Conservation (phyloP, 345 rosid genomes). For the Populus alba region DNA sequence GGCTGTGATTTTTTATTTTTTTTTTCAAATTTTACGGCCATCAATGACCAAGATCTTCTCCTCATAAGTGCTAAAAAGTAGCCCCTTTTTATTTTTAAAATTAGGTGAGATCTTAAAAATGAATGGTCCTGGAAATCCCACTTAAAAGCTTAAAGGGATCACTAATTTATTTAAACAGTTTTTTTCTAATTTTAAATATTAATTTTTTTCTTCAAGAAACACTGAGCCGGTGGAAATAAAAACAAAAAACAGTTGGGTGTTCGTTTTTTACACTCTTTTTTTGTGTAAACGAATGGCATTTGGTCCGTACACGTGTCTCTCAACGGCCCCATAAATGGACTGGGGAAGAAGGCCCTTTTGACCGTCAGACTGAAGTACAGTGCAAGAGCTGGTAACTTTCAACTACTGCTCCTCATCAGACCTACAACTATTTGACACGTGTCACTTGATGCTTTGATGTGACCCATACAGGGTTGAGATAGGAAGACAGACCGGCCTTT, state of each 20-base stretch:
- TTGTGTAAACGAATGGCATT: not conserved
- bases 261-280: conserved; percentile 6
- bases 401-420: not conserved
- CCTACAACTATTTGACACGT: not conserved
- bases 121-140: not conserved
- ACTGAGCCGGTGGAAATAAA: conserved; percentile 8
- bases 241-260: conserved; percentile 25
- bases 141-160: not conserved
- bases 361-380: not conserved
- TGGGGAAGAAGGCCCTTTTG: conserved; percentile 2
- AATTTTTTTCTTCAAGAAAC: no score
- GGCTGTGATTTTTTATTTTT: not conserved
- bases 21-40: not conserved
- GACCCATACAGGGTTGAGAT: not conserved
- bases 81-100: no score
- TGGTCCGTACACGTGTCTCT: conserved; percentile 18
- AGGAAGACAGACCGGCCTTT: not conserved
- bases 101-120: not conserved
- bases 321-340: not conserved
- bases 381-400: not conserved
- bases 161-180: not conserved
- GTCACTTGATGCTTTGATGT: no score
- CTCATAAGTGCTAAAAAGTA: not conserved
- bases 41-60: no score
- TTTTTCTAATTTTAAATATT: no score